Conservation (phyloP, 2,329 filamentous ascomycete species). For the Iodosphaeria phyllophila region DNA sequence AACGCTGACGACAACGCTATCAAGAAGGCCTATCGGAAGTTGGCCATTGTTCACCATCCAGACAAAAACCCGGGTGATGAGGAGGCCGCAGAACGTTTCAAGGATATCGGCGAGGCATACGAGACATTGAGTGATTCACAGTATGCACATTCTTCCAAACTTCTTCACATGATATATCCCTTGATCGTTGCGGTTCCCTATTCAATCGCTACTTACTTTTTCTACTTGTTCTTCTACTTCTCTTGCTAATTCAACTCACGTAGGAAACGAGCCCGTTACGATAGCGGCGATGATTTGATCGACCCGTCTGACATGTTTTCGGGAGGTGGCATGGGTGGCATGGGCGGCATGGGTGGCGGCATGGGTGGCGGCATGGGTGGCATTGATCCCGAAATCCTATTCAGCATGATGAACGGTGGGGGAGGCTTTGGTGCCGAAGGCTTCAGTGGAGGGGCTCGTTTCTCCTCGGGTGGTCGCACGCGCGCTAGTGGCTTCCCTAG, state of each 20-base stretch:
- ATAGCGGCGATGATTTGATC: slow-evolving; percentile 79
- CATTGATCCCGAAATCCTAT: slow-evolving; percentile 62
- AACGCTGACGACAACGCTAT: slow-evolving; percentile 69
- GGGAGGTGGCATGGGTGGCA: slow-evolving; percentile 36
- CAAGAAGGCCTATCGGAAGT: slow-evolving; percentile 92
- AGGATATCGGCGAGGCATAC: slow-evolving; percentile 94
- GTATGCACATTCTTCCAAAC: slow-evolving; percentile 37
- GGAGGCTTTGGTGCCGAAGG: slow-evolving; percentile 36
- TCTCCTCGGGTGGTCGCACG: slow-evolving; percentile 26
- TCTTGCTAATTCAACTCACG: slow-evolving; percentile 16
- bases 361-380: slow-evolving; percentile 38
- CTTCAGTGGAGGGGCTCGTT: slow-evolving; percentile 29
- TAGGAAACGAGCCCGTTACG: slow-evolving; percentile 76
- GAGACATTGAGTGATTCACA: slow-evolving; percentile 88
- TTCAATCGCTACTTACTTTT: slow-evolving; percentile 3
- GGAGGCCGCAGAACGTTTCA: slow-evolving; percentile 78
- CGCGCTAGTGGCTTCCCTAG: slow-evolving; percentile 23
- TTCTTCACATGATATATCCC: slow-evolving; percentile 1
- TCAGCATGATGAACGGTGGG: slow-evolving; percentile 65
- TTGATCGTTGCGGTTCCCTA: too few relatives aligned
- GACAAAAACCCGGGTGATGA: slow-evolving; percentile 91
- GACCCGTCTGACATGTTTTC: slow-evolving; percentile 78
- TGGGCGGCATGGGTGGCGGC: slow-evolving; percentile 30
- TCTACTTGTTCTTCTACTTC: background rate
- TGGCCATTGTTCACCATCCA: slow-evolving; percentile 86